These are phyloP conservation scores for Alisma plantagoaquatica DNA, from an alignment of 106 monocot genomes.

Conservation along the genomic window DNA sequence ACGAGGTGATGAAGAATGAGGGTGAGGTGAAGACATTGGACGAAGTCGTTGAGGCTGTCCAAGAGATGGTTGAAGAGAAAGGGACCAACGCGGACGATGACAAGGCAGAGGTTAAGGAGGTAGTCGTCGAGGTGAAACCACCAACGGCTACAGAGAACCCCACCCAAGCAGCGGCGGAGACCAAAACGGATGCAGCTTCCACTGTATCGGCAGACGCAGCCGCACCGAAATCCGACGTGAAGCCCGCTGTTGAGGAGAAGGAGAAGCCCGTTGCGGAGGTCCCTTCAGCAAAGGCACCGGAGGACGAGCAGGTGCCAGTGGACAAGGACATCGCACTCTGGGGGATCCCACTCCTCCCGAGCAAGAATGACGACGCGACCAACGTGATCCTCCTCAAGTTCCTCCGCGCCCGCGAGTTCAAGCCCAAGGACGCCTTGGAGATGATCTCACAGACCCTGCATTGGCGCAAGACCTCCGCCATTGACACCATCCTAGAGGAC, in stretches of 20 bases:
- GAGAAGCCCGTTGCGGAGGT: neutral
- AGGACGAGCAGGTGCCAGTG: neutral
- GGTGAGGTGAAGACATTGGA: too few species aligned
- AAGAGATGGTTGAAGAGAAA: too few species aligned
- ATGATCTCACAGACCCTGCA: conserved; percentile 50
- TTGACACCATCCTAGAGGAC: conserved; percentile 38
- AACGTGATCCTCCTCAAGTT: conserved; percentile 70
- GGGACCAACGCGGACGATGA: too few species aligned
- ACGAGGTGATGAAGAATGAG: too few species aligned
- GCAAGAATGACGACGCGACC: conserved; percentile 32
- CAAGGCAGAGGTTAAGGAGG: too few species aligned
- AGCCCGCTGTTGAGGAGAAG: neutral
- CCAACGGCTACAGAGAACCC: too few species aligned
- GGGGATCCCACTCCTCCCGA: conserved; percentile 48
- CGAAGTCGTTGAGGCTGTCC: too few species aligned
- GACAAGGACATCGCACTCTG: conserved; percentile 26
- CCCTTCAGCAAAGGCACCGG: neutral
- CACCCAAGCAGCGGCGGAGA: too few species aligned
- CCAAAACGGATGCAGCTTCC: too few species aligned
- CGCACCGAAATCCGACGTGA: too few species aligned
- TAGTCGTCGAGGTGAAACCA: too few species aligned
- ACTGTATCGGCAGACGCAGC: too few species aligned
- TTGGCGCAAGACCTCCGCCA: conserved; percentile 41
- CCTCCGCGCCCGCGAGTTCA: conserved; percentile 82
- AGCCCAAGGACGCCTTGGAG: conserved; percentile 48